A percentile compares a stretch with the other conserved stretches of the same genome.
Evolutionary conservation across 192 early-diverging fungal genomes (phyloP).

Genomic region (Neocallimastix lanati): DNA sequence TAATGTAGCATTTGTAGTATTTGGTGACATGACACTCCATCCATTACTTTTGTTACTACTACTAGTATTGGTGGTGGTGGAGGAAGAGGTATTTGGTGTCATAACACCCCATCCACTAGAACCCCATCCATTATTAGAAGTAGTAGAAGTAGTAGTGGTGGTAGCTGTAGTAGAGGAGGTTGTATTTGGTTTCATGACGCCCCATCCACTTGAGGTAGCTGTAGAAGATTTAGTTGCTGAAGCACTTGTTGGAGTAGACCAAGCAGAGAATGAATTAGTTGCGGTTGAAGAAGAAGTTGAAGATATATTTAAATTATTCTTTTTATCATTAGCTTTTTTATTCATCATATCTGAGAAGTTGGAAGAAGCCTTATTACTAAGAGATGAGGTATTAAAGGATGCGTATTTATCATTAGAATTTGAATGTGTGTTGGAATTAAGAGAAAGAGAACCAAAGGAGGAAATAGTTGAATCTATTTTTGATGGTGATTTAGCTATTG

Average conservation of each 20-base stretch:
- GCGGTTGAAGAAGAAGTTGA: not conserved
- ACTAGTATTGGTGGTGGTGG: not conserved
- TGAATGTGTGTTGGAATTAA: too few species aligned
- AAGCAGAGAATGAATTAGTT: not conserved
- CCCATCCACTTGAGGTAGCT: not conserved
- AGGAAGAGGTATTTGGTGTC: not conserved
- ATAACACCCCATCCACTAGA: not conserved
- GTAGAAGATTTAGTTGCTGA: not conserved
- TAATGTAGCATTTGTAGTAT: not conserved
- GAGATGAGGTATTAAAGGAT: not conserved
- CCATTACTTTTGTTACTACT: not conserved
- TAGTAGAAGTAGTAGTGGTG: not conserved
- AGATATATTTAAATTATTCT: not conserved
- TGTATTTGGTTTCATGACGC: not conserved
- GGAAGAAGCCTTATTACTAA: not conserved
- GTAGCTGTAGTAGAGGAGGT: too few species aligned
- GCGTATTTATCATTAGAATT: not conserved
- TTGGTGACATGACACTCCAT: not conserved
- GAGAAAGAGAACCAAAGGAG: too few species aligned
- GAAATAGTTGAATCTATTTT: not conserved
- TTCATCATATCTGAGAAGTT: not conserved
- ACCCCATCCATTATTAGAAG: not conserved
- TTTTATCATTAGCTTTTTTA: not conserved
- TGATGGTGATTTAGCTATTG: not conserved
- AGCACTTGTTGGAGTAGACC: not conserved